phyloP scores from a whole-genome alignment of 2,329 filamentous ascomycete genomes.

The Scopulariopsis brevicaulis region DNA sequence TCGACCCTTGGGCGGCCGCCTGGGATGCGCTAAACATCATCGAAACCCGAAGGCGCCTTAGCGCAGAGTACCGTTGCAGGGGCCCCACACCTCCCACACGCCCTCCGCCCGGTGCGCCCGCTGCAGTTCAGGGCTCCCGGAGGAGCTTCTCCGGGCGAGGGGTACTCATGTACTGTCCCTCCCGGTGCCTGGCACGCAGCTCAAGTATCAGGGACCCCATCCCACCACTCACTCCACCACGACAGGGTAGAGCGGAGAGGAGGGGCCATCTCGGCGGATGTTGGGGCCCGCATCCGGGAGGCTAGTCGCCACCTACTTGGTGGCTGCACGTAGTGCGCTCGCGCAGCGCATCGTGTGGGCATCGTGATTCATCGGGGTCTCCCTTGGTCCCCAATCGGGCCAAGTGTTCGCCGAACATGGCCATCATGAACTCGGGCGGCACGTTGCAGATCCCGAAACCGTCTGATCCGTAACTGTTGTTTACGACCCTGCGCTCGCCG shows the following conservation, averaged over 20 bases:
- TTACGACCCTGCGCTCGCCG: neutral
- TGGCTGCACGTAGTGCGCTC: neutral
- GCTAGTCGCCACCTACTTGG: neutral
- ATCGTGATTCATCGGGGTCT: neutral
- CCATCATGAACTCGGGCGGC: neutral
- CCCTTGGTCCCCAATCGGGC: neutral
- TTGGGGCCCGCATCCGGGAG: neutral
- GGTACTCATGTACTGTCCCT: neutral
- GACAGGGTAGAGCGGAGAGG: neutral
- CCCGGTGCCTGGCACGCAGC: neutral
- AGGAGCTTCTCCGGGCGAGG: neutral
- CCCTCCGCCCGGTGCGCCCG: neutral
- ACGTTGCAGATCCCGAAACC: neutral
- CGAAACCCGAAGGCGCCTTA: no score
- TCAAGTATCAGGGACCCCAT: neutral
- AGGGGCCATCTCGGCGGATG: neutral
- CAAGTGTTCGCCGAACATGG: neutral
- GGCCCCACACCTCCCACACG: no score
- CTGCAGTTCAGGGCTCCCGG: neutral
- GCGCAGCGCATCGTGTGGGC: neutral
- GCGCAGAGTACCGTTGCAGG: no score
- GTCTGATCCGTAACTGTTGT: neutral
- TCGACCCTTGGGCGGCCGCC: no score
- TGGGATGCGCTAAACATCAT: no score
- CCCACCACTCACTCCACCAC: neutral